Evolutionary conservation across 169 alveolate genomes (phyloP).

Genomic region (Plasmodium inui): DNA sequence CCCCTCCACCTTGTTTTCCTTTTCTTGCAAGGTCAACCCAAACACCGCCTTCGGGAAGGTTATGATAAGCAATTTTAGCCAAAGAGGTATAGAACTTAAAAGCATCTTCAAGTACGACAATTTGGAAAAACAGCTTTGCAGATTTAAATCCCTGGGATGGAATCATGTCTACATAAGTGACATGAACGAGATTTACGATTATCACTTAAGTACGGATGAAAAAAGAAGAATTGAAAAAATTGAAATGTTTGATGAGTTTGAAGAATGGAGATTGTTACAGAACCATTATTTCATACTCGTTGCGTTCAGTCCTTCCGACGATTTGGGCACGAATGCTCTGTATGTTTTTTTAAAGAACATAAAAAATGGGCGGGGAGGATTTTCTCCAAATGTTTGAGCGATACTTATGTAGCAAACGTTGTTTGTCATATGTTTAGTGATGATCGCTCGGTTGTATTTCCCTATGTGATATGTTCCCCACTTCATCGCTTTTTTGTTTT

Average conservation of each 20-base stretch:
- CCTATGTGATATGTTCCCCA: background rate
- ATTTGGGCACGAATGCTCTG: constrained; percentile 9
- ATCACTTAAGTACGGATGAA: constrained; percentile 65
- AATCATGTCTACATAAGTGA: constrained; percentile 74
- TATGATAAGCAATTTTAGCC: constrained; percentile 61
- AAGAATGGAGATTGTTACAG: constrained; percentile 84
- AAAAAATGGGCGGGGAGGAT: background rate
- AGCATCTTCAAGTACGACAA: constrained; percentile 65
- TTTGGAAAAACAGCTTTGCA: constrained; percentile 22
- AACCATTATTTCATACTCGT: constrained; percentile 72
- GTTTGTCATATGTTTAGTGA: background rate
- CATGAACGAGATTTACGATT: constrained; percentile 78
- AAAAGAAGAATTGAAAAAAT: constrained; percentile 76
- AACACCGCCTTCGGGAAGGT: constrained; percentile 72
- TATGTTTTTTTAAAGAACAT: constrained; percentile 23
- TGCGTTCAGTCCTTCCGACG: constrained; percentile 46
- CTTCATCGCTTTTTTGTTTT: background rate
- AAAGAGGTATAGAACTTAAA: constrained; percentile 54
- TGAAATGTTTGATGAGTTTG: constrained; percentile 83
- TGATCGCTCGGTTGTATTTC: background rate
- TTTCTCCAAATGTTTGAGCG: background rate
- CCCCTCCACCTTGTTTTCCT: background rate
- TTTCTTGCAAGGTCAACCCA: constrained; percentile 47
- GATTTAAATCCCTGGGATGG: constrained; percentile 76
- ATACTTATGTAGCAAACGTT: background rate